Conservation (phyloP, 805 yeast species). For the Candida gorgasii region DNA sequence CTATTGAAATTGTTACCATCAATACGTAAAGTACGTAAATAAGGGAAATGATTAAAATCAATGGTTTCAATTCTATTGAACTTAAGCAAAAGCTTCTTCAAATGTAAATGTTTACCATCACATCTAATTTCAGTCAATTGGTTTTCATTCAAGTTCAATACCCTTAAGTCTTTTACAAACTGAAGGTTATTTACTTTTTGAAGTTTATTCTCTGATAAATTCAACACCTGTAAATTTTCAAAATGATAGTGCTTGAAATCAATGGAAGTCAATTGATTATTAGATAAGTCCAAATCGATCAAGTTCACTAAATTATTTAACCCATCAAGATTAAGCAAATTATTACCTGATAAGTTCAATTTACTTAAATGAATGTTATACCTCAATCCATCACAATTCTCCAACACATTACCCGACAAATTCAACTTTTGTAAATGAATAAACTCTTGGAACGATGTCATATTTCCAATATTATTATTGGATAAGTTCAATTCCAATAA, state of each 20-base stretch:
- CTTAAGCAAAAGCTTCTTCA: constrained; percentile 41
- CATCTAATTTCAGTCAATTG: constrained; percentile 25
- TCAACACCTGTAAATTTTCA: constrained; percentile 44
- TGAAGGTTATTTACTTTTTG: constrained; percentile 35
- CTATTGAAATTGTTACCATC: constrained; percentile 43
- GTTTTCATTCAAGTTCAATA: constrained; percentile 46
- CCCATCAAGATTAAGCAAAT: constrained; percentile 35
- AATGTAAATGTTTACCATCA: constrained; percentile 21
- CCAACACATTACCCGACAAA: constrained; percentile 38
- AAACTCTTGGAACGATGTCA: constrained; percentile 43
- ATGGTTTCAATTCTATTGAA: constrained; percentile 36
- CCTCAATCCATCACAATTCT: constrained; percentile 35
- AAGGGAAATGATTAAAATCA: constrained; percentile 34
- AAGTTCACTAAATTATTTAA: constrained; percentile 41
- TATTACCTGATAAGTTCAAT: constrained; percentile 40
- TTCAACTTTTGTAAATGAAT: constrained; percentile 45
- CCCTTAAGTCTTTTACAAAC: constrained; percentile 31
- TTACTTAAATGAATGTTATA: constrained; percentile 43
- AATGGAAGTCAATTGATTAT: constrained; percentile 39
- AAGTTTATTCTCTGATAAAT: constrained; percentile 45
- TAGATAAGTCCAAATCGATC: constrained; percentile 39
- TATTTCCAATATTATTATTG: constrained; percentile 38
- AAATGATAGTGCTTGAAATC: constrained; percentile 36
- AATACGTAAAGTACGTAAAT: constrained; percentile 43
- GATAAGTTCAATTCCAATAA: constrained; percentile 41